Evolutionary conservation across 768 basidiomycete species (phyloP).

Genomic region (Tylopilus plumbeoviolaceoides): DNA sequence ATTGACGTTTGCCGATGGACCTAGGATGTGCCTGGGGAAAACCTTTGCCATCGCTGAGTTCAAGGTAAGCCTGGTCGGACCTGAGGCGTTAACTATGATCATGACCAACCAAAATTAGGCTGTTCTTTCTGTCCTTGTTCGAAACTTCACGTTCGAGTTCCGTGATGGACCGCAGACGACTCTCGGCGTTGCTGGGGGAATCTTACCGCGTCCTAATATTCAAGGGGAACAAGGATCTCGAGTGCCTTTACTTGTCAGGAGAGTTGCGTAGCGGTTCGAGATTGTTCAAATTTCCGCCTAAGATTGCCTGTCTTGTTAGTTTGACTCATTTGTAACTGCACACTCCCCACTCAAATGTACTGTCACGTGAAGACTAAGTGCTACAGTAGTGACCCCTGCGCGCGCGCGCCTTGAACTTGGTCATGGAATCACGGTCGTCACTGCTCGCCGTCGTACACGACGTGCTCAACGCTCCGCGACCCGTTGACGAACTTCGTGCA

Average conservation of each 20-base stretch:
- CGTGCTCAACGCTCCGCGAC: conserved; percentile 20
- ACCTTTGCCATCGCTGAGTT: not conserved
- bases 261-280: not conserved
- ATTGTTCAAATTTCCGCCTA: too few species aligned
- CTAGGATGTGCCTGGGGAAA: too few species aligned
- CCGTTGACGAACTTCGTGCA: conserved; percentile 8
- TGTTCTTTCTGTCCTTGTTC: conserved; percentile 28
- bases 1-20: conserved; percentile 24
- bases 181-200: conserved; percentile 21
- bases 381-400: not conserved
- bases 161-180: conserved; percentile 37
- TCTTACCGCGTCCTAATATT: conserved; percentile 35
- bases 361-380: too few species aligned
- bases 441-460: conserved; percentile 27
- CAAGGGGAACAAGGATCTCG: conserved; percentile 13
- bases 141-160: conserved; percentile 33
- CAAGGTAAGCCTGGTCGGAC: not conserved
- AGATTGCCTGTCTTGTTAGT: too few species aligned
- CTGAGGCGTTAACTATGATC: not conserved
- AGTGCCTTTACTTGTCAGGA: conserved; percentile 4
- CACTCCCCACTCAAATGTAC: too few species aligned
- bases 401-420: not conserved
- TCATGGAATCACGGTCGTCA: conserved; percentile 17
- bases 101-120: not conserved
- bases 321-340: too few species aligned